phyloP scores from a whole-genome alignment of 192 early-diverging fungal genomes.

The Dimargaris verticillata region DNA sequence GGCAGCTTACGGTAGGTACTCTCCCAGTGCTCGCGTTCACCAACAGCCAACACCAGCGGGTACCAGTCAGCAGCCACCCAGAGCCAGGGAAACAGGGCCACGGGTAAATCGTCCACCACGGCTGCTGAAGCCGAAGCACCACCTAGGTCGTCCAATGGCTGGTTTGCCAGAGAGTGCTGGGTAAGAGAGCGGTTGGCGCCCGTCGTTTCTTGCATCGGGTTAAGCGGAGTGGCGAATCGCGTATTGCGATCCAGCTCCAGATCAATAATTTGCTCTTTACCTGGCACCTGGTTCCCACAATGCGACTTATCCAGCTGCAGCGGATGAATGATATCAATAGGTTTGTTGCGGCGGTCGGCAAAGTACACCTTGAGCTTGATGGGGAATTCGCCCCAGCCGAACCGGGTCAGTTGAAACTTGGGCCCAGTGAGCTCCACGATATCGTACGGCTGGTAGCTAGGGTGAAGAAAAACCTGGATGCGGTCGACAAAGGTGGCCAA shows the following conservation, averaged over 20 bases:
- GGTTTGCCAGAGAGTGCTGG: too few species aligned
- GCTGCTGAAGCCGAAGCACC: too few species aligned
- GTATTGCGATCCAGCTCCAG: conserved; percentile 74
- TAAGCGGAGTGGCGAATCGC: neutral
- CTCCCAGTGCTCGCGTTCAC: neutral
- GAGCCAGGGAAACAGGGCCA: conserved; percentile 6
- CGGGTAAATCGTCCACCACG: neutral
- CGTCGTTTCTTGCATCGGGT: too few species aligned
- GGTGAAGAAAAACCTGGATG: conserved; percentile 78
- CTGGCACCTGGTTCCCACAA: conserved; percentile 50
- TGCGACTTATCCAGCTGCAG: conserved; percentile 61
- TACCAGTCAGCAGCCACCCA: conserved; percentile 10
- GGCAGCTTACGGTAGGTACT: neutral
- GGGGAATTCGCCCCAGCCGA: conserved; percentile 91
- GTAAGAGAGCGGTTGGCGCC: too few species aligned
- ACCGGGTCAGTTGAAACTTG: conserved; percentile 70
- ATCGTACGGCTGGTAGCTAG: conserved; percentile 74
- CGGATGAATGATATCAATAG: conserved; percentile 65
- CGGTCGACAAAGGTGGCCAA: conserved; percentile 51
- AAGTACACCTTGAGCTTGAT: conserved; percentile 69
- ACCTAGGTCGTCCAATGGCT: too few species aligned
- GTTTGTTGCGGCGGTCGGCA: conserved; percentile 65
- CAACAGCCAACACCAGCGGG: neutral
- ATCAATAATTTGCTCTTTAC: conserved; percentile 58
- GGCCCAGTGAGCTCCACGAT: conserved; percentile 65